Conservation (phyloP, 2,329 filamentous ascomycete species). For the Aquanectria penicillioides region DNA sequence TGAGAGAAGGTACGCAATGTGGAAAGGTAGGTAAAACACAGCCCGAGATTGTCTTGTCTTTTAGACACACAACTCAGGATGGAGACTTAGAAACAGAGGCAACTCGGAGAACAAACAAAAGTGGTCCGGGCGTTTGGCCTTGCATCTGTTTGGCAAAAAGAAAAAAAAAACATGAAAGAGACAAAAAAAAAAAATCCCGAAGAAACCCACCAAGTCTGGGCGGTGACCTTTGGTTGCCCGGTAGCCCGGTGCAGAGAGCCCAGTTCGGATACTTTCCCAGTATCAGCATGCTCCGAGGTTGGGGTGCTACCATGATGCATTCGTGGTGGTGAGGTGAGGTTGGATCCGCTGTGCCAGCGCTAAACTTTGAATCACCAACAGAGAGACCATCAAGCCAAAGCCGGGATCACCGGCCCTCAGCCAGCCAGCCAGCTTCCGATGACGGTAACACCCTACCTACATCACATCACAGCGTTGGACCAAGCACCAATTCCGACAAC, state of each 20-base stretch:
- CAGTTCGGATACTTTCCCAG: slow-evolving; percentile 30
- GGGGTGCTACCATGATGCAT: slow-evolving; percentile 28
- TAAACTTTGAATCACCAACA: slow-evolving; percentile 37
- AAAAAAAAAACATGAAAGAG: slow-evolving; percentile 16
- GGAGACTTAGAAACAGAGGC: slow-evolving; percentile 14
- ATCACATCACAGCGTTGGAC: background rate
- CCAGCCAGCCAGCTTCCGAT: slow-evolving; percentile 30
- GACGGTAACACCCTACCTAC: slow-evolving; percentile 20
- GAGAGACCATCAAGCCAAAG: slow-evolving; percentile 13
- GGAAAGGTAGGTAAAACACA: slow-evolving; percentile 37
- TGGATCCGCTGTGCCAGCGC: slow-evolving; percentile 33
- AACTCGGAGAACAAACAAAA: slow-evolving; percentile 13
- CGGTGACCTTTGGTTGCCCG: slow-evolving; percentile 29
- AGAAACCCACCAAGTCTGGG: too few relatives aligned
- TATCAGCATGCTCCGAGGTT: slow-evolving; percentile 28
- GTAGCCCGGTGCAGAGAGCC: slow-evolving; percentile 22
- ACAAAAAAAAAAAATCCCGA: slow-evolving; percentile 21
- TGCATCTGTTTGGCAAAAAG: background rate
- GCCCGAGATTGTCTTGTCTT: slow-evolving; percentile 41
- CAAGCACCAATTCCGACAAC: slow-evolving; percentile 25
- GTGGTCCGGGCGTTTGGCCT: background rate
- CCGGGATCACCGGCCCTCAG: slow-evolving; percentile 16
- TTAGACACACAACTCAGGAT: slow-evolving; percentile 28
- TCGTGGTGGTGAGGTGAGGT: slow-evolving; percentile 32
- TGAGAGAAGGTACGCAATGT: slow-evolving; percentile 26